phyloP scores from a whole-genome alignment of 1,139 yeast genomes.

The Sugiyamaella sp. region DNA sequence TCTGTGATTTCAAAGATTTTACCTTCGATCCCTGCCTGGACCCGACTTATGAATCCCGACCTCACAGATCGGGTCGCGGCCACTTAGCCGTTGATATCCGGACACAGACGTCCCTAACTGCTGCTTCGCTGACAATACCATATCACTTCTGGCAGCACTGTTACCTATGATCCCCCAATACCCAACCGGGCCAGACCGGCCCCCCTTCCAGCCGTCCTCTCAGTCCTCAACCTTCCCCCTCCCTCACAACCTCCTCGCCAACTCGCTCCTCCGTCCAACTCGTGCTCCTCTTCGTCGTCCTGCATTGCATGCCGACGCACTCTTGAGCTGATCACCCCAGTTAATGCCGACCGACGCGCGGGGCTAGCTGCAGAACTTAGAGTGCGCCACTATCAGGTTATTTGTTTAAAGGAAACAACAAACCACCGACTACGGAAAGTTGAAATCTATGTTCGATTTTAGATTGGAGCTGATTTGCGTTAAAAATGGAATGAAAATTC shows the following conservation, averaged over 20 bases:
- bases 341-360: constrained; percentile 3
- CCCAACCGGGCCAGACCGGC: too few relatives aligned
- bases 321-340: constrained; percentile 7
- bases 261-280: neutral
- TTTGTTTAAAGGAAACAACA: constrained; percentile 1
- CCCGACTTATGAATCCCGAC: too few relatives aligned
- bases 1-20: neutral
- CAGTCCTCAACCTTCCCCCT: neutral
- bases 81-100: too few relatives aligned
- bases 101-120: too few relatives aligned
- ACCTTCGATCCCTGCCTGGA: too few relatives aligned
- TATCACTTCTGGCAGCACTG: too few relatives aligned
- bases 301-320: constrained; percentile 10
- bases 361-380: neutral
- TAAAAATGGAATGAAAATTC: neutral
- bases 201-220: too few relatives aligned
- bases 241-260: neutral
- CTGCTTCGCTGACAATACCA: too few relatives aligned
- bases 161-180: too few relatives aligned
- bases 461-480: neutral
- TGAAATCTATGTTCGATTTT: neutral
- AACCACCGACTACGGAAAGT: neutral
- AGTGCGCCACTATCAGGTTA: neutral
- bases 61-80: too few relatives aligned
- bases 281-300: neutral